Percentiles rank a stretch among this genome's conserved stretches.
phyloP scores from a whole-genome alignment of 352 stramenopile species.

The Elongisporangium prolatum region DNA sequence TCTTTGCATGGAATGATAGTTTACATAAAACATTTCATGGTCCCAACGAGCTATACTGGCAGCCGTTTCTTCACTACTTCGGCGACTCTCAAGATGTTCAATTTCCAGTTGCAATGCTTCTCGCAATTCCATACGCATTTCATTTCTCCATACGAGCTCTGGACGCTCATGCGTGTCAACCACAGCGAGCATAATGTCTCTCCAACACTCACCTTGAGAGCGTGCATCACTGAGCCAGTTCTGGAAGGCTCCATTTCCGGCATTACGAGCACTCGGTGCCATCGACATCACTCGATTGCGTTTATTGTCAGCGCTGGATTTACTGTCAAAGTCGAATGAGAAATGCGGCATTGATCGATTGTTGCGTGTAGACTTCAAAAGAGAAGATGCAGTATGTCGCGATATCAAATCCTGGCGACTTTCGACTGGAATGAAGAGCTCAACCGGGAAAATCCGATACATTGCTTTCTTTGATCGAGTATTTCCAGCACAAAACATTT shows the following conservation, averaged over 20 bases:
- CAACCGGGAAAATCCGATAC: constrained; percentile 75
- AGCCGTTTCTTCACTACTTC: constrained; percentile 10
- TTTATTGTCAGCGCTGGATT: constrained; percentile 35
- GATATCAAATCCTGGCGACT: constrained; percentile 47
- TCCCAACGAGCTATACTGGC: constrained; percentile 50
- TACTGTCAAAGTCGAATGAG: constrained; percentile 63
- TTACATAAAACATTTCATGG: constrained; percentile 78
- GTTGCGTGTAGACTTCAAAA: constrained; percentile 33
- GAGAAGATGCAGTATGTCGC: constrained; percentile 46
- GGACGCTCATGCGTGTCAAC: constrained; percentile 56
- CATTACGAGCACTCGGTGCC: constrained; percentile 25
- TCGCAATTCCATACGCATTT: constrained; percentile 60
- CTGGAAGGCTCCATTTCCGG: constrained; percentile 46
- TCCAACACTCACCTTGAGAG: constrained; percentile 69
- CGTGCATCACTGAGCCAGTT: constrained; percentile 62
- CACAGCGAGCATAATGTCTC: constrained; percentile 55
- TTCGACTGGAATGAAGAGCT: constrained; percentile 70
- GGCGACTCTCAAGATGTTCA: constrained; percentile 26
- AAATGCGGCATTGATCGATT: constrained; percentile 56
- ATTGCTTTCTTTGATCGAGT: constrained; percentile 72
- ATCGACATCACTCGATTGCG: constrained; percentile 30
- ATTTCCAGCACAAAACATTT: constrained; percentile 82
- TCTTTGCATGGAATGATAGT: constrained; percentile 63
- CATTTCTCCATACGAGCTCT: constrained; percentile 65
- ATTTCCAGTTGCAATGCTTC: constrained; percentile 55